A percentile compares a stretch with the other conserved stretches of the same genome.
These are phyloP conservation scores for Lecanicillium sp. DNA, from an alignment of 2,329 filamentous ascomycete species.

Conservation along the genomic window DNA sequence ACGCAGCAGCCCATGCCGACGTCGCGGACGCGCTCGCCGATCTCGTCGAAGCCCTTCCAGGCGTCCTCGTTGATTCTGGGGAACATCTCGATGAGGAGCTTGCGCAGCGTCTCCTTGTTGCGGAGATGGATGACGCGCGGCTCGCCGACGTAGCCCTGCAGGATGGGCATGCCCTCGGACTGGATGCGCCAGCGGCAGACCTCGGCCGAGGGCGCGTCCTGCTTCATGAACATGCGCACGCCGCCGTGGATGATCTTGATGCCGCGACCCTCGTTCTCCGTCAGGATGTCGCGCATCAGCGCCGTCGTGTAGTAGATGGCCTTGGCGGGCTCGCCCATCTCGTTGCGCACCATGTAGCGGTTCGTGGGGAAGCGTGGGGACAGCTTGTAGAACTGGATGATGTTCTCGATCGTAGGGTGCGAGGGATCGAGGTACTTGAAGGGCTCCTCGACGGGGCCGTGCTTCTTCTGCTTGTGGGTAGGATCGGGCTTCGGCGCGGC, in stretches of 20 bases:
- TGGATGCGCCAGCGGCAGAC: slow-evolving; percentile 95
- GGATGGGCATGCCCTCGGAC: slow-evolving; percentile 83
- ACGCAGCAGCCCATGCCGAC: slow-evolving; percentile 91
- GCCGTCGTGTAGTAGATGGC: slow-evolving; percentile 94
- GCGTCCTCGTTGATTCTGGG: slow-evolving; percentile 73
- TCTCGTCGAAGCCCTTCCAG: slow-evolving; percentile 75
- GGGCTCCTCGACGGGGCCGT: slow-evolving; percentile 70
- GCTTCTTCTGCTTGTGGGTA: slow-evolving; percentile 33
- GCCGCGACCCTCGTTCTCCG: slow-evolving; percentile 79
- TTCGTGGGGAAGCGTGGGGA: slow-evolving; percentile 80
- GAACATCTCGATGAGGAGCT: slow-evolving; percentile 92
- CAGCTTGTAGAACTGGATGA: slow-evolving; percentile 80
- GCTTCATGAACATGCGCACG: slow-evolving; percentile 99
- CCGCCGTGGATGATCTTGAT: slow-evolving; percentile 96
- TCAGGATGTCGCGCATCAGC: slow-evolving; percentile 78
- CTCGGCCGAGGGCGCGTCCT: slow-evolving; percentile 80
- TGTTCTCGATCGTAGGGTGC: slow-evolving; percentile 69
- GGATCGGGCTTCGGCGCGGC: slow-evolving; percentile 23
- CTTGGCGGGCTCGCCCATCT: slow-evolving; percentile 78
- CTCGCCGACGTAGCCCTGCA: slow-evolving; percentile 83
- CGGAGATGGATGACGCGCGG: slow-evolving; percentile 67
- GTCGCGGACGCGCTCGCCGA: slow-evolving; percentile 73
- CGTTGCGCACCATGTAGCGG: slow-evolving; percentile 94
- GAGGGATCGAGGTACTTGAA: slow-evolving; percentile 81
- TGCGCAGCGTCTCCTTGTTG: slow-evolving; percentile 72